Conservation (phyloP, 1,139 yeast genomes). For the Saccharomycopsis hybrid region DNA sequence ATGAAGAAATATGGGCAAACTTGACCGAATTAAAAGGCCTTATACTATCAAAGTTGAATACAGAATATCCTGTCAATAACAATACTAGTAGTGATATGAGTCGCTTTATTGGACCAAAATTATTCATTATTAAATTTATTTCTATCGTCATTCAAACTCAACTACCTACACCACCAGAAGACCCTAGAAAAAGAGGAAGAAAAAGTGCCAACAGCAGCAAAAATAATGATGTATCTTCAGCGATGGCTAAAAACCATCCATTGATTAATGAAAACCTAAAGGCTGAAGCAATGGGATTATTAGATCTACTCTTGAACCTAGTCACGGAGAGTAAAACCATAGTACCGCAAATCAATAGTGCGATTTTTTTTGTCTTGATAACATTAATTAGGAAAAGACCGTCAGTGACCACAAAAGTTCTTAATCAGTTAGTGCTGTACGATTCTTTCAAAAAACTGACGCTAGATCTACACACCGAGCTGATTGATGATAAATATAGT, state of each 20-base stretch:
- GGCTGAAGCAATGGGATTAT: constrained; percentile 62
- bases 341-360: constrained; percentile 45
- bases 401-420: constrained; percentile 40
- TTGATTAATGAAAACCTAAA: constrained; percentile 56
- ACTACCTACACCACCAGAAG: constrained; percentile 36
- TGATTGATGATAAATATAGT: constrained; percentile 10
- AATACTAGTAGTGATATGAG: constrained; percentile 32
- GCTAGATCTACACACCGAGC: constrained; percentile 1
- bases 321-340: constrained; percentile 30
- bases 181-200: constrained; percentile 28
- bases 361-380: constrained; percentile 47
- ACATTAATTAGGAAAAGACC: constrained; percentile 52
- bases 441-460: constrained; percentile 34
- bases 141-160: constrained; percentile 68
- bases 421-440: constrained; percentile 37
- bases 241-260: constrained; percentile 60
- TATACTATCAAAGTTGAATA: constrained; percentile 30
- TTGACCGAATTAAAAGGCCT: constrained; percentile 28
- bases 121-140: constrained; percentile 67
- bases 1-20: constrained; percentile 29
- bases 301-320: constrained; percentile 57
- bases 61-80: constrained; percentile 28
- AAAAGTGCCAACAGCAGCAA: constrained; percentile 13
- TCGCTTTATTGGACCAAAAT: constrained; percentile 34
- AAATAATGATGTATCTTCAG: constrained; percentile 41